Percentiles rank a stretch among this genome's conserved stretches.
Conservation (phyloP, 208 protist genomes). For the Trypanosoma melophagium region DNA sequence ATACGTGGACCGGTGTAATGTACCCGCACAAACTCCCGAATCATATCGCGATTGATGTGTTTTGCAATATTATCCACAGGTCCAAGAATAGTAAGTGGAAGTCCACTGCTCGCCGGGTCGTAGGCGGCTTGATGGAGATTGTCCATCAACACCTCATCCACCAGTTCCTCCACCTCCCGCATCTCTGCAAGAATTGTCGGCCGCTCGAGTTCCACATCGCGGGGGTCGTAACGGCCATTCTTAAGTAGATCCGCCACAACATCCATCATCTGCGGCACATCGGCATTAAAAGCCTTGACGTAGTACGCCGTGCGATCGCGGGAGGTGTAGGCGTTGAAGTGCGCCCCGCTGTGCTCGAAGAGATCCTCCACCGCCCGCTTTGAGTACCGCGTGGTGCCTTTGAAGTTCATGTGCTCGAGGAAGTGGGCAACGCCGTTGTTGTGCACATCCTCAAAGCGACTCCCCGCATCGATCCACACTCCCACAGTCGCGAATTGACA, state of each 20-base stretch:
- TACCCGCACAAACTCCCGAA: slow-evolving; percentile 89
- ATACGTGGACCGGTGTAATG: slow-evolving; percentile 98
- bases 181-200: slow-evolving; percentile 96
- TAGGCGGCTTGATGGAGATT: slow-evolving; percentile 95
- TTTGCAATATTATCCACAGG: slow-evolving; percentile 95
- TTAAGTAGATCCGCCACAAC: slow-evolving; percentile 97
- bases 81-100: slow-evolving; percentile 98
- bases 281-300: slow-evolving; percentile 93
- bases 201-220: slow-evolving; percentile 93
- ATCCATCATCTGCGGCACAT: slow-evolving; percentile 94
- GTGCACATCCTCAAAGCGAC: slow-evolving; percentile 94
- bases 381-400: slow-evolving; percentile 93
- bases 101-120: slow-evolving; percentile 81
- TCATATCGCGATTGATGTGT: slow-evolving; percentile 87
- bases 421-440: slow-evolving; percentile 99
- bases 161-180: slow-evolving; percentile 93
- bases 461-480: slow-evolving; percentile 97
- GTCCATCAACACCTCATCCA: slow-evolving; percentile 97
- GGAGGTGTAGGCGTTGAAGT: slow-evolving; percentile 99
- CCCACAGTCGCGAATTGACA: slow-evolving; percentile 95
- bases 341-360: slow-evolving; percentile 96
- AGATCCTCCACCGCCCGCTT: slow-evolving; percentile 91
- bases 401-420: slow-evolving; percentile 99
- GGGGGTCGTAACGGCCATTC: slow-evolving; percentile 83
- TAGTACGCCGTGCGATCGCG: slow-evolving; percentile 98